Base-by-base conservation (phyloP, 495 filamentous ascomycete genomes). In the Pseudotulostoma volvatum region DNA sequence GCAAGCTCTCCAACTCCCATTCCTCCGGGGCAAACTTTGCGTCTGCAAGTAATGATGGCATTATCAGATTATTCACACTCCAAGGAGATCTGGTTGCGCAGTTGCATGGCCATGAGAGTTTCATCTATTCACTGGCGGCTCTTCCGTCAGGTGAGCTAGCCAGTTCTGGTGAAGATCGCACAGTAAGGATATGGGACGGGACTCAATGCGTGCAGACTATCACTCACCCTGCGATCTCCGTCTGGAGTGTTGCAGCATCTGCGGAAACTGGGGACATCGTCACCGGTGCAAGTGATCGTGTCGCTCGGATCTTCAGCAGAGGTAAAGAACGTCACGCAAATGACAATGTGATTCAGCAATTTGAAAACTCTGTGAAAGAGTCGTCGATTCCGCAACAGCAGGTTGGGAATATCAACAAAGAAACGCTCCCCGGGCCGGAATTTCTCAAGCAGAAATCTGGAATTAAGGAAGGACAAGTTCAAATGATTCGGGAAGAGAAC, bases 201-300 rank as follows among this genome's bases (percentile, higher is more conserved):
- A 72, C 57, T 13, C 65, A 86, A 35, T 95, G 87, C 51, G 60
- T 94, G 38, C 92, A 99, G 59, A 93, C 85, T 8, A 96, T 99
- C 42, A 94, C 87, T 3, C 92, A 94, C 53, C 92, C 92, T 25
- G 92, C 92, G 9, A 93, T 95, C 28, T 94, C 87, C 0, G 86
- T 99, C 1, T 99, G 92, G 92, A 63, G 73, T 31, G 83, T 99
- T 31, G 82, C 86, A 3, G 82, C 70, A 16, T 90, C 82, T 49
- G 34, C 63, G 4, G 77, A 79, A 36, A 93, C 71, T 40, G 88
- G 90, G 31, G 92, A 99, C 52, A 88, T 99, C 49, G 84, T 81
- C 9, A 84, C 76, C 4, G 92, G 92, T 37, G 80, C 88, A 15
- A 96, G 90, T 57, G 92, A 99, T 50, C 76, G 79, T 20, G 64